Evolutionary conservation across 78 protist species (phyloP), one percentile per base, ranked within the genome.

Genomic region (slime mould (Dictyostelium discoideum)): DNA sequence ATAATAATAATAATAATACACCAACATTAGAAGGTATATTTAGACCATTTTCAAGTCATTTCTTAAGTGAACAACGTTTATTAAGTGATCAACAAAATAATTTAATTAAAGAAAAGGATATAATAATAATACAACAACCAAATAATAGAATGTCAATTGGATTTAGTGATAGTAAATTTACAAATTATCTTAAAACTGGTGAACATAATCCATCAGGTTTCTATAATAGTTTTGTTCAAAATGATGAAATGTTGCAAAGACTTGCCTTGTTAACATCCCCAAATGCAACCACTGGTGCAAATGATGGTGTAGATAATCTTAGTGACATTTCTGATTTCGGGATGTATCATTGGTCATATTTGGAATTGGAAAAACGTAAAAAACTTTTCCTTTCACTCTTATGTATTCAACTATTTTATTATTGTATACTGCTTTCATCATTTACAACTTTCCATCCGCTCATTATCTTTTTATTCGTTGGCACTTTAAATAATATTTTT

Each of bases 61-160:
- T 42, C 60, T 18, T 42, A 78, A 42, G n/a, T n/a, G 60, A 78
- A 42, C 63, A 22, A 24, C 86, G 60, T 8, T 46, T 48, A 32
- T 11, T 42, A 24, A 82, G 54, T 50, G 74, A 82, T n/a, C 65
- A 82, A 50, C 86, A 82, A 82, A 54, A 44, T 7, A 50, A 82
- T 82, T 82, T 82, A 50, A 50, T 82, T 14, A 82, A 82, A 82
- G 54, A 82, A 9, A 82, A 82, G 6, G 86, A 82, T 11, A 42
- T 82, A 22, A 54, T 82, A 20, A 50, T 82, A 4, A 82, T 82
- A 39, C 29, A 26, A 16, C 86, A 82, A 82, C 86, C 86, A 16
- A 82, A 82, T 20, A 82, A 82, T 16, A 82, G 24, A 50, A 14
- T 82, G 14, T 50, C 65, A 16, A 29, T 82, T 50, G 86, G 86